Evolutionary conservation across 2,329 filamentous ascomycete genomes (phyloP).

Genomic region (Penicillium sp.): DNA sequence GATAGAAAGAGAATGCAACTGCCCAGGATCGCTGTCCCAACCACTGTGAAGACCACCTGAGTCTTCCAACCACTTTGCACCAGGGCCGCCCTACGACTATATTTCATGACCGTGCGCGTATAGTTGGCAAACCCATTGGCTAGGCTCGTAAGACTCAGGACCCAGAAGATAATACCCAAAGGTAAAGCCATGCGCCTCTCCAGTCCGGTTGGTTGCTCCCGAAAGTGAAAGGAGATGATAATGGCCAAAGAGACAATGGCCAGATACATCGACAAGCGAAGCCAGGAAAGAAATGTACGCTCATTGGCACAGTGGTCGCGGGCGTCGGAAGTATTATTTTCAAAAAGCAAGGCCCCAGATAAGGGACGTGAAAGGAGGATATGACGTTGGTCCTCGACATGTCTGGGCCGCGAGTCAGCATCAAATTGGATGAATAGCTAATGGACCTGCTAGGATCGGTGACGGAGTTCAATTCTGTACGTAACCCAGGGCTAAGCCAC

Average conservation of each 20-base stretch:
- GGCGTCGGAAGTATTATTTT: constrained; percentile 61
- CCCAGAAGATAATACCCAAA: constrained; percentile 83
- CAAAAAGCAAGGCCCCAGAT: constrained; percentile 57
- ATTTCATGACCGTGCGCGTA: constrained; percentile 73
- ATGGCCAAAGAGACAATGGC: constrained; percentile 85
- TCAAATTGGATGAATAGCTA: too few relatives aligned
- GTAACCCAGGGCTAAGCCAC: too few relatives aligned
- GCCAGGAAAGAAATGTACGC: constrained; percentile 79
- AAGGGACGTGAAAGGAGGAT: constrained; percentile 52
- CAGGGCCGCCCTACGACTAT: constrained; percentile 68
- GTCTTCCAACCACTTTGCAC: constrained; percentile 95
- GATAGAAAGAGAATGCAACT: constrained; percentile 43
- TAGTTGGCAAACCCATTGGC: constrained; percentile 78
- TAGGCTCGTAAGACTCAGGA: constrained; percentile 70
- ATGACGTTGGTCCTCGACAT: constrained; percentile 30
- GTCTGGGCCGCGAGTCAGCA: constrained; percentile 12
- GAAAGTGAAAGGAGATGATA: constrained; percentile 86
- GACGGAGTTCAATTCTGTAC: too few relatives aligned
- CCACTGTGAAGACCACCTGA: constrained; percentile 59
- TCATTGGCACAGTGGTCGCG: constrained; percentile 63
- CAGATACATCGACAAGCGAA: constrained; percentile 85
- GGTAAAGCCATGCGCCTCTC: constrained; percentile 76
- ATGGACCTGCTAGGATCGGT: too few relatives aligned
- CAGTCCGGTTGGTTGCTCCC: constrained; percentile 59
- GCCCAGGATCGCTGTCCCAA: constrained; percentile 41